These are phyloP conservation scores for Mortierella sp. DNA, from an alignment of 371 early-diverging fungal species.

Conservation along the genomic window DNA sequence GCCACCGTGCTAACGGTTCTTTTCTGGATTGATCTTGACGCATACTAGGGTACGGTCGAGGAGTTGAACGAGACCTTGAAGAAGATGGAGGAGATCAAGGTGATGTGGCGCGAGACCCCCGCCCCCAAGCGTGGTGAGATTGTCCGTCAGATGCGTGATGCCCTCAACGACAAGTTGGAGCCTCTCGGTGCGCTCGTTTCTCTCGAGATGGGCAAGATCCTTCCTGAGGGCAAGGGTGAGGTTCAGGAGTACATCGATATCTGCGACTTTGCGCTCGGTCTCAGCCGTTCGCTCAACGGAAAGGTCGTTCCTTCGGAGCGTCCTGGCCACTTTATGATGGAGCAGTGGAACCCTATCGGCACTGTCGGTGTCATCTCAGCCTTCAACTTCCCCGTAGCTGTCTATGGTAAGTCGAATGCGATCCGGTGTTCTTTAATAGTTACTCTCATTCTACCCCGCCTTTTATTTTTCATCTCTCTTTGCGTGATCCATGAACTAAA, in stretches of 20 bases:
- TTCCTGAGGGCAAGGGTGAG: conserved; percentile 95
- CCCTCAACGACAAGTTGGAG: conserved; percentile 76
- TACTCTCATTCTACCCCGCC: background rate
- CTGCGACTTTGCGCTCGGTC: conserved; percentile 92
- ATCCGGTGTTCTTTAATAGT: background rate
- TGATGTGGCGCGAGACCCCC: conserved; percentile 84
- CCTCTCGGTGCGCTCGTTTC: conserved; percentile 89
- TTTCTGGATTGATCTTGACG: background rate
- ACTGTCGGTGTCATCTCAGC: conserved; percentile 95
- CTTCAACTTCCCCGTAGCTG: conserved; percentile 86
- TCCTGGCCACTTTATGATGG: conserved; percentile 96
- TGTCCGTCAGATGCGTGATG: conserved; percentile 92
- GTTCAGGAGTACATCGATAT: conserved; percentile 98
- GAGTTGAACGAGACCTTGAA: conserved; percentile 67
- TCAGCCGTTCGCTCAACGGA: conserved; percentile 90
- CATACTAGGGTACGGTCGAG: conserved; percentile 56
- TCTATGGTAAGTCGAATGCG: conserved; percentile 57
- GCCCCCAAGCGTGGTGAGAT: conserved; percentile 94
- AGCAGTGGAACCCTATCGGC: conserved; percentile 96
- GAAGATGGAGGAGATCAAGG: conserved; percentile 71
- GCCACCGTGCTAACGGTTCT: background rate
- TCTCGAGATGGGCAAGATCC: conserved; percentile 96
- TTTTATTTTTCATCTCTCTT: background rate
- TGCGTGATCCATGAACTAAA: background rate
- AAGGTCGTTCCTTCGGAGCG: conserved; percentile 92